Evolutionary conservation across 176 grass and related monocot species (phyloP), one percentile per base, ranked within the genome.

Genomic region (Carex scoparia): DNA sequence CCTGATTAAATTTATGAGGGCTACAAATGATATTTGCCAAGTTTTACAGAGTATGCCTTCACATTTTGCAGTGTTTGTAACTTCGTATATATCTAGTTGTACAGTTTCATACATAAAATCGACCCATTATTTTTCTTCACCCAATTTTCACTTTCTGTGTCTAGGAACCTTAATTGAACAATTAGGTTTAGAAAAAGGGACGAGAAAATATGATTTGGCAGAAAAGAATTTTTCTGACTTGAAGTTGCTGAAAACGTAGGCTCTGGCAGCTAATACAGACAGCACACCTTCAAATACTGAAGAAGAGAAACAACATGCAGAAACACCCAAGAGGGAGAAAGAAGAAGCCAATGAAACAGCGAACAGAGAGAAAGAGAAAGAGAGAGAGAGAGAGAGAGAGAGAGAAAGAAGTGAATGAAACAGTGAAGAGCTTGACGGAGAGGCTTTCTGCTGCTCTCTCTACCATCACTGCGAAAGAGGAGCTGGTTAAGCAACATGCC

Each of bases 401-500:
- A 66, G 84, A 86, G 61, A 83, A 69, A 60, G 55, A 84, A 84
- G 70, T 88, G 40, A 73, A 89, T 2, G 90, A 95, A 67, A 94
- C 87, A 81, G 16, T 92, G 79, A 94, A 94, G 72, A 95, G 84
- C 81, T 90, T 99, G 88, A 96, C 58, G 8, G 97, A 95, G 30
- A 96, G 95, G 65, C 88, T 96, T 68, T 92, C 93, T 71, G 85
- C 91, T 79, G 97, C 97, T 75, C 84, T 99, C 88, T 79, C 90
- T 81, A 92, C 84, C 84, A 94, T 94, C 51, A 88, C n/a, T 84
- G 88, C 88, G 83, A 99, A 96, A 90, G 97, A 99, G 16, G 93
- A 96, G 40, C 86, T 96, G 84, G 97, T 99, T 62, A 99, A 96
- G 79, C 97, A 99, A 57, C 97, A 99, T 65, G 83, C 88, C 70